phyloP scores from a whole-genome alignment of 208 protist genomes.

The Leishmania major region DNA sequence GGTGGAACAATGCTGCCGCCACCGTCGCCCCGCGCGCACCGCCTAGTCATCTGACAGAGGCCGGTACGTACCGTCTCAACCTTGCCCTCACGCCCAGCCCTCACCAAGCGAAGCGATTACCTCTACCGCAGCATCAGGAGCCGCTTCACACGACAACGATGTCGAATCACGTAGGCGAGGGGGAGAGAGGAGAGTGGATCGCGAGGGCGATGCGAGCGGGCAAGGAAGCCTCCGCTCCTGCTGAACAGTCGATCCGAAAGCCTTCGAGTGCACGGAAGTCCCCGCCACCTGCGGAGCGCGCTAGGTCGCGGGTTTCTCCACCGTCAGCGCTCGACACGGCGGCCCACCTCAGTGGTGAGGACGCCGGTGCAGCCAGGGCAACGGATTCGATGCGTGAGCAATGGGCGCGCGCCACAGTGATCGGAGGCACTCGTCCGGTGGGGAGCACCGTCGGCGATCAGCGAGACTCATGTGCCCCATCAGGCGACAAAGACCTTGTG shows the following conservation, averaged over 20 bases:
- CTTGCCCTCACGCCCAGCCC: constrained; percentile 17
- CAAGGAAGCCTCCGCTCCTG: background rate
- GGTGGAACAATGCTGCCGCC: background rate
- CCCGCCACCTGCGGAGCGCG: background rate
- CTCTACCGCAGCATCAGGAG: background rate
- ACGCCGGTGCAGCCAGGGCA: too few relatives aligned
- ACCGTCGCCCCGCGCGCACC: background rate
- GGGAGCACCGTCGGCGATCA: background rate
- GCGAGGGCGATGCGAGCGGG: background rate
- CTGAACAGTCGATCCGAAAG: background rate
- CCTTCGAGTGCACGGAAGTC: background rate
- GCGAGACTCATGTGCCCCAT: background rate
- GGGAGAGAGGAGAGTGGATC: background rate
- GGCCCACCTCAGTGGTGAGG: background rate
- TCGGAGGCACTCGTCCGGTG: background rate
- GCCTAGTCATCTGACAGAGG: background rate
- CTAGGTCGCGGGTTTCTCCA: background rate
- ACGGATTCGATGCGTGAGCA: background rate
- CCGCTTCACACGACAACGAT: background rate
- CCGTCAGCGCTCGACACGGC: background rate
- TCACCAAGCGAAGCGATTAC: background rate
- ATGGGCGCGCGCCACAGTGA: background rate
- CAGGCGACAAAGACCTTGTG: constrained; percentile 5
- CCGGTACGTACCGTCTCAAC: constrained; percentile 13
- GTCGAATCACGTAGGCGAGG: background rate